Evolutionary conservation across 345 rosid species (phyloP), one percentile per base, ranked within the genome.

Genomic region (Salix koriyanagi): DNA sequence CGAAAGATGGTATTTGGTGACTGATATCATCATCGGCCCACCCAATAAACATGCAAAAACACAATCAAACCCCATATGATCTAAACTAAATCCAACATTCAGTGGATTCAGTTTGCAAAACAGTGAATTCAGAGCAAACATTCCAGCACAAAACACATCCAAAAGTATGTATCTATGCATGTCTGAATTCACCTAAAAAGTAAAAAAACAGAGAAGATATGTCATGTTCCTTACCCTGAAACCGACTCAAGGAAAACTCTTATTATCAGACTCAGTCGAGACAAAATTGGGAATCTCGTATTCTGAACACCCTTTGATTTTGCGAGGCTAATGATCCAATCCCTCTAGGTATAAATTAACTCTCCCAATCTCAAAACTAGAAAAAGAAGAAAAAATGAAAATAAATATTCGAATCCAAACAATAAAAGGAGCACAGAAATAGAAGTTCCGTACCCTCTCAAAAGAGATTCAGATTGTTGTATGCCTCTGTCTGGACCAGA

Each of bases 401-500:
- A 1, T 18, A 44, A 71, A 74, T 85, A 21, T 79, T 4, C 73
- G 81, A 85, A 74, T 68, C 50, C 71, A 1, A 74, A 69, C 79
- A 67, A 76, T 72, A 73, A 54, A 73, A 65, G 82, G 77, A 80
- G 64, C 70, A 54, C 25, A 10, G n/a, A 16, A 56, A 16, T 9
- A 21, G n/a, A 75, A 28, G 28, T 39, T 65, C 75, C 71, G 54
- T 26, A 70, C 79, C 76, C 71, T 75, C 75, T 41, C 13, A 41
- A 79, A 79, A 79, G 44, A 6, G 71, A 75, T 62, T 50, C 82
- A 14, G 14, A 42, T 70, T 58, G 52, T 1, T 79, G 25, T 79
- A 1, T n/a, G 82, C 82, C 82, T 62, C 79, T 79, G 82, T 79
- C 82, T 79, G 82, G 54, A 79, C 79, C 79, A 79, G 65, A 75